Evolutionary conservation across 176 grass and related monocot genomes (phyloP).

Genomic region (Oropetium thomaeum): DNA sequence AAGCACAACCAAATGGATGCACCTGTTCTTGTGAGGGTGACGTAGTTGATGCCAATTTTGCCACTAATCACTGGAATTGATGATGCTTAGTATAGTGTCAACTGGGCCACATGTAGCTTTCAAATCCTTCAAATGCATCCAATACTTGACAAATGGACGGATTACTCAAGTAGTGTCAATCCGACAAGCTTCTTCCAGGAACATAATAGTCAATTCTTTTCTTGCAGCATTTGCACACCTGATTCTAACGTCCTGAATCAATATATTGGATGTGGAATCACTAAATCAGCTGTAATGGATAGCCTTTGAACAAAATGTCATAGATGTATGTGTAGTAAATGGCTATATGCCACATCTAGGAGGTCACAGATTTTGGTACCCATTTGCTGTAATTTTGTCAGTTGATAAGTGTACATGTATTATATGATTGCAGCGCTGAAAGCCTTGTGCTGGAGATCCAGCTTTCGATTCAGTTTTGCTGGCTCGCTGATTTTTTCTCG

Average conservation of each 20-base stretch:
- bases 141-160: not conserved
- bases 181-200: not conserved
- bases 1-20: slow-evolving; percentile 4
- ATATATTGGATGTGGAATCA: slow-evolving; percentile 11
- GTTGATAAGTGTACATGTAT: slow-evolving; percentile 29
- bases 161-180: not conserved
- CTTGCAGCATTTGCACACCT: slow-evolving; percentile 11
- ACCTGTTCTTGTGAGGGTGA: not conserved
- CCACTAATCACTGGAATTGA: not conserved
- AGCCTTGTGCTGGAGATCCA: not conserved
- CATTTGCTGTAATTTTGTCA: slow-evolving; percentile 30
- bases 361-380: slow-evolving; percentile 23
- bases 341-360: slow-evolving; percentile 34
- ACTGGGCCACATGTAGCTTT: slow-evolving; percentile 9
- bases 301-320: slow-evolving; percentile 33
- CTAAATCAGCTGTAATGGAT: slow-evolving; percentile 25
- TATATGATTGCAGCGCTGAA: slow-evolving; percentile 15
- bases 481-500: not conserved
- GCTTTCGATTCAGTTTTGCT: not conserved
- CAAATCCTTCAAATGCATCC: not conserved
- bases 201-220: slow-evolving; percentile 36
- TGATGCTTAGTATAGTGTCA: not conserved
- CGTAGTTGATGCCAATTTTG: not conserved
- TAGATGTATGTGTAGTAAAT: slow-evolving; percentile 51
- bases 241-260: not conserved